These are phyloP conservation scores for Sanghuangporus sanghuang DNA, from an alignment of 1,284 basidiomycete genomes.

Conservation along the genomic window DNA sequence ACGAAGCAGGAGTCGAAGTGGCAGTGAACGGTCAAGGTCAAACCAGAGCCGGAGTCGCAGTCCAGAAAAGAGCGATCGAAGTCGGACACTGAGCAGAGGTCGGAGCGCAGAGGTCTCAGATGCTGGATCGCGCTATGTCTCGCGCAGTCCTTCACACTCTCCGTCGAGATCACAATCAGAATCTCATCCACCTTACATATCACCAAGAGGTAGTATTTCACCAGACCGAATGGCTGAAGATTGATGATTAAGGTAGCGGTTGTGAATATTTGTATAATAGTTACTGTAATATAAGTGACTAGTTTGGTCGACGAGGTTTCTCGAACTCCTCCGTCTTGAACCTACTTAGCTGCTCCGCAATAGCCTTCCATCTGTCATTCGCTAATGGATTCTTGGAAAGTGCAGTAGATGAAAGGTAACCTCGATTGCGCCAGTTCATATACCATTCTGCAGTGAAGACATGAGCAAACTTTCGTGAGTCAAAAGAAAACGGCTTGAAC, in stretches of 20 bases:
- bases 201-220: slow-evolving; percentile 56
- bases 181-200: slow-evolving; percentile 40
- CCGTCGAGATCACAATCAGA: slow-evolving; percentile 26
- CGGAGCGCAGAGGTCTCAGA: slow-evolving; percentile 35
- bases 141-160: slow-evolving; percentile 49
- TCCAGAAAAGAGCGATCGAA: slow-evolving; percentile 24
- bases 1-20: slow-evolving; percentile 27
- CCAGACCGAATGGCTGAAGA: slow-evolving; percentile 46
- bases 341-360: slow-evolving; percentile 54
- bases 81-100: slow-evolving; percentile 24
- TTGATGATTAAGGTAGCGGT: background rate
- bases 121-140: slow-evolving; percentile 50
- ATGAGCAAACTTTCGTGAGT: background rate
- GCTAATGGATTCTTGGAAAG: slow-evolving; percentile 55
- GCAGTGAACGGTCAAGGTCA: slow-evolving; percentile 25
- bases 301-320: slow-evolving; percentile 1
- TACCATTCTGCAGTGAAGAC: slow-evolving; percentile 62
- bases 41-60: slow-evolving; percentile 21
- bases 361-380: slow-evolving; percentile 60
- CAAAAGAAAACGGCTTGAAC: slow-evolving; percentile 27
- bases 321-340: slow-evolving; percentile 48
- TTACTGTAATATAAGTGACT: background rate
- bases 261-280: background rate
- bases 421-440: slow-evolving; percentile 65
- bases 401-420: slow-evolving; percentile 61